A percentile compares a stretch with the other conserved stretches of the same genome.
These are phyloP conservation scores for Pezicula neosporulosa DNA, from an alignment of 2,329 filamentous ascomycete genomes.

Conservation along the genomic window DNA sequence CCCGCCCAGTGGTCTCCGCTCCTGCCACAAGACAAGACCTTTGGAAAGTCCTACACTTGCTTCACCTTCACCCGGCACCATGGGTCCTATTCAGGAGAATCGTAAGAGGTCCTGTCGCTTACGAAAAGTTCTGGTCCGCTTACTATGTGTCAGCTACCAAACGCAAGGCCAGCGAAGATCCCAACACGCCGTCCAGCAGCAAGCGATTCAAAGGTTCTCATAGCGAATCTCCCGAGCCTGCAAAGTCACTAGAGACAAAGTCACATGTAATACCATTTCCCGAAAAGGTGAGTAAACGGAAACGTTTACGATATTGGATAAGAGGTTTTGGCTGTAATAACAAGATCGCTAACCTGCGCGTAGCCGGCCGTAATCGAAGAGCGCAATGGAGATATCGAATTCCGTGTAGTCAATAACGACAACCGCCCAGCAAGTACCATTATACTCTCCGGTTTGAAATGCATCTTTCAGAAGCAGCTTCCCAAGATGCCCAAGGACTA, in stretches of 20 bases:
- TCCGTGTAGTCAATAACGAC: constrained; percentile 97
- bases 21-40: too few relatives aligned
- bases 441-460: constrained; percentile 92
- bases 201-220: constrained; percentile 60
- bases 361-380: constrained; percentile 90
- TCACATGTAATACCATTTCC: constrained; percentile 77
- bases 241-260: constrained; percentile 47
- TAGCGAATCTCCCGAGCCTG: constrained; percentile 39
- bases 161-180: constrained; percentile 70
- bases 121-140: neutral
- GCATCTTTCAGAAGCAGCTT: constrained; percentile 96
- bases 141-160: constrained; percentile 39
- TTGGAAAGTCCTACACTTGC: too few relatives aligned
- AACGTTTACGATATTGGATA: neutral
- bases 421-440: constrained; percentile 83
- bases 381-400: constrained; percentile 90
- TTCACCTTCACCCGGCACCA: constrained; percentile 1
- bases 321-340: neutral
- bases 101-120: constrained; percentile 3
- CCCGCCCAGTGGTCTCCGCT: too few relatives aligned
- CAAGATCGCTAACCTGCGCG: constrained; percentile 19
- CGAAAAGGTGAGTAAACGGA: constrained; percentile 62
- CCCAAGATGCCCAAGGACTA: constrained; percentile 99
- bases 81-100: constrained; percentile 23
- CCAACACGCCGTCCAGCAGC: constrained; percentile 53